These are phyloP conservation scores for Didymella glomerata DNA, from an alignment of 2,329 filamentous ascomycete genomes.

Conservation along the genomic window DNA sequence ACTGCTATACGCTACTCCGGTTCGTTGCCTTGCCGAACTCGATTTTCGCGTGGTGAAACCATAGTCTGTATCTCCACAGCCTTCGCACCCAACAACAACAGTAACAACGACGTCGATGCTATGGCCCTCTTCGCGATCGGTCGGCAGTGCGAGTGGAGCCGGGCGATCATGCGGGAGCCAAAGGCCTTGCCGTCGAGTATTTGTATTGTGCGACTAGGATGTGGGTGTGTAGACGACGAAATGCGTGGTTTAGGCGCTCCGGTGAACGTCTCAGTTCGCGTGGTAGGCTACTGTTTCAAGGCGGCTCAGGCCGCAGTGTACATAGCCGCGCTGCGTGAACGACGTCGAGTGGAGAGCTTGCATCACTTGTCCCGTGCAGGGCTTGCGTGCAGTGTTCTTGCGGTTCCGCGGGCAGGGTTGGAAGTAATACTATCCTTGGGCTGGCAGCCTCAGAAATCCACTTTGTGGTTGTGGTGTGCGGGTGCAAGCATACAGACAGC, in stretches of 20 bases:
- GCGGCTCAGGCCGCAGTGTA: constrained; percentile 4
- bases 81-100: background rate
- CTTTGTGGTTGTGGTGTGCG: background rate
- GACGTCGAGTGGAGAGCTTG: background rate
- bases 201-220: background rate
- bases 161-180: background rate
- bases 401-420: background rate
- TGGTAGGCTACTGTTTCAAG: constrained; percentile 16
- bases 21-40: background rate
- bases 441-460: background rate
- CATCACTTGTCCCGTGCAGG: background rate
- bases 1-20: background rate
- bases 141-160: background rate
- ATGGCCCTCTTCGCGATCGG: background rate
- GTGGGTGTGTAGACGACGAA: background rate
- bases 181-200: background rate
- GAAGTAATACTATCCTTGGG: background rate
- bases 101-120: too few species aligned
- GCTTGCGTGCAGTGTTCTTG: background rate
- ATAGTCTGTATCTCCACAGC: background rate
- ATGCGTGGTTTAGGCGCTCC: background rate
- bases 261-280: constrained; percentile 6
- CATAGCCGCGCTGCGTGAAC: constrained; percentile 14
- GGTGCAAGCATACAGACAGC: background rate
- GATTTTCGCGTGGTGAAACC: background rate